Conservation (phyloP, 2,329 filamentous ascomycete genomes). For the Hymenoscyphus salicellus region DNA sequence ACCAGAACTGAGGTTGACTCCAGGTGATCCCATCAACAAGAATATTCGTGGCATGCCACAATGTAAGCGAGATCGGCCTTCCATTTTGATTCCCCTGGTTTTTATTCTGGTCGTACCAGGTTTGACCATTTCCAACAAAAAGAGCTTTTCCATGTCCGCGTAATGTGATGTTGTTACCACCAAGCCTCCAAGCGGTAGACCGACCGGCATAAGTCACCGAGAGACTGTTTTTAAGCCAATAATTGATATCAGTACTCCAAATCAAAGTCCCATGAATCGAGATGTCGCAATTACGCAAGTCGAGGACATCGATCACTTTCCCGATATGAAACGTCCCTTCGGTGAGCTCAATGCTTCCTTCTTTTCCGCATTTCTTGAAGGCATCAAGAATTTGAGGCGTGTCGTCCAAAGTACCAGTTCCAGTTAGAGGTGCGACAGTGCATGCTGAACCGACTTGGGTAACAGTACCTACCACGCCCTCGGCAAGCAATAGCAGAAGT, state of each 20-base stretch:
- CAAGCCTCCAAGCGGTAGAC: conserved; percentile 62
- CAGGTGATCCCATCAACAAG: conserved; percentile 40
- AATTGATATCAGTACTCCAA: conserved; percentile 63
- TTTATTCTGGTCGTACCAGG: conserved; percentile 40
- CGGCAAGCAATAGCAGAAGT: background rate
- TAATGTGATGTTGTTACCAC: conserved; percentile 61
- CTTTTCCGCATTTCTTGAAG: conserved; percentile 40
- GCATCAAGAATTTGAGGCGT: conserved; percentile 42
- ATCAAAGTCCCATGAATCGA: conserved; percentile 55
- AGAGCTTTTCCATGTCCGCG: conserved; percentile 55
- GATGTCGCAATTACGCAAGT: conserved; percentile 60
- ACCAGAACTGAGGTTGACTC: conserved; percentile 22
- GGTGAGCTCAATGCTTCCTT: conserved; percentile 41
- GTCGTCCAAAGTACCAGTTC: conserved; percentile 34
- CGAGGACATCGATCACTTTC: conserved; percentile 55
- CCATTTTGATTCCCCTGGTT: conserved; percentile 43
- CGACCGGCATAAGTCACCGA: conserved; percentile 62
- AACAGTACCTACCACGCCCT: background rate
- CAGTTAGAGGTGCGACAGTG: conserved; percentile 16
- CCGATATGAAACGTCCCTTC: conserved; percentile 48
- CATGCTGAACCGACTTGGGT: conserved; percentile 16
- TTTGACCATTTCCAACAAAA: conserved; percentile 47
- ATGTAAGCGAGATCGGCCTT: conserved; percentile 44
- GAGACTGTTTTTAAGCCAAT: conserved; percentile 63
- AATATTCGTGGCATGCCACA: conserved; percentile 47